phyloP scores from a whole-genome alignment of 2,329 filamentous ascomycete species.

The Pseudohalonectria lignicola region DNA sequence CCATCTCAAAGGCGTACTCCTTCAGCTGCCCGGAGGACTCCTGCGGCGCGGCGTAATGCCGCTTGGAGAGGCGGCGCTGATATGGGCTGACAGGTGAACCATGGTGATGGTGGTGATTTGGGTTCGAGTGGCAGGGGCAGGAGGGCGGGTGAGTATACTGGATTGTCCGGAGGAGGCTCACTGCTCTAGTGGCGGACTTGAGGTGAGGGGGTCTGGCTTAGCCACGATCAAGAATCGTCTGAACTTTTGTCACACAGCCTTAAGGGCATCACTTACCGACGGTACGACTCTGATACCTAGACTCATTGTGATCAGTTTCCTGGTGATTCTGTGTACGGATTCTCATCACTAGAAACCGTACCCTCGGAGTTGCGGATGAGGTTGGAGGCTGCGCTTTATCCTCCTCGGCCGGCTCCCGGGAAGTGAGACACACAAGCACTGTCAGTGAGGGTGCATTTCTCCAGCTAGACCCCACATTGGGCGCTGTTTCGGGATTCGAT shows the following conservation, averaged over 20 bases:
- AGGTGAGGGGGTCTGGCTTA: slow-evolving; percentile 9
- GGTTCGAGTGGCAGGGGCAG: slow-evolving; percentile 90
- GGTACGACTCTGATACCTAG: slow-evolving; percentile 1
- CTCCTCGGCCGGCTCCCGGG: too few relatives aligned
- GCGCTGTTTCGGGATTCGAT: too few relatives aligned
- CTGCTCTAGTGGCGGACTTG: slow-evolving; percentile 51
- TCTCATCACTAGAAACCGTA: too few relatives aligned
- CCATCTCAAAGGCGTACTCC: slow-evolving; percentile 99
- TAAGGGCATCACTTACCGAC: background rate
- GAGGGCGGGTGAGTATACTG: slow-evolving; percentile 80
- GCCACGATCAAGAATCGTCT: too few relatives aligned
- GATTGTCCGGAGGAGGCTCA: slow-evolving; percentile 73
- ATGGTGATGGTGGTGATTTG: slow-evolving; percentile 62
- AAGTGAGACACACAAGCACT: too few relatives aligned
- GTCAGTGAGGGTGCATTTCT: too few relatives aligned
- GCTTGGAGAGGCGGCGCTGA: slow-evolving; percentile 20
- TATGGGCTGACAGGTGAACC: slow-evolving; percentile 43
- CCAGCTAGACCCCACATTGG: too few relatives aligned
- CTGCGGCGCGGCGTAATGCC: slow-evolving; percentile 63
- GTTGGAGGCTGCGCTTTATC: too few relatives aligned
- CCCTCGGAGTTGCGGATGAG: too few relatives aligned
- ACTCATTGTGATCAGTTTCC: slow-evolving; percentile 1
- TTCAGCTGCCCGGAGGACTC: slow-evolving; percentile 58
- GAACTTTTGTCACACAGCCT: background rate
- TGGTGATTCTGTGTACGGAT: too few relatives aligned